phyloP scores from a whole-genome alignment of 2,329 filamentous ascomycete species.

The Colletotrichum euphorbiae region DNA sequence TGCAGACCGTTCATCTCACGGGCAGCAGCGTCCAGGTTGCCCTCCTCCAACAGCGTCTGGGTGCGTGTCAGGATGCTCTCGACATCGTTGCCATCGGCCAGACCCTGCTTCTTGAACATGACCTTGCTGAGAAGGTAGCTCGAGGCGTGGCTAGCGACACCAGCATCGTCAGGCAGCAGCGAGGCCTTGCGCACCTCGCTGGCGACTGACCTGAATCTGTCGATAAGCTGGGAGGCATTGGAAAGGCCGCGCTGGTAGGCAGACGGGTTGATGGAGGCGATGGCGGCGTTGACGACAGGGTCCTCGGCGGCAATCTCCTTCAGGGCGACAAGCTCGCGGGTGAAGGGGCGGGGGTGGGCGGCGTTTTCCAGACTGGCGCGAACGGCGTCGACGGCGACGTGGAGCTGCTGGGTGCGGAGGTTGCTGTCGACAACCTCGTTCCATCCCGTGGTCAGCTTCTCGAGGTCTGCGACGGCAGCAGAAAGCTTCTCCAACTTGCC shows the following conservation, averaged over 20 bases:
- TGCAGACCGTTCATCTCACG: constrained; percentile 93
- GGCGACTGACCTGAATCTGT: constrained; percentile 94
- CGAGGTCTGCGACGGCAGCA: constrained; percentile 81
- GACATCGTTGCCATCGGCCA: constrained; percentile 87
- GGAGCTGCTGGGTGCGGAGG: constrained; percentile 93
- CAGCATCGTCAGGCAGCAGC: constrained; percentile 91
- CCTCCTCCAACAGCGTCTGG: constrained; percentile 91
- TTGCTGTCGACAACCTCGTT: constrained; percentile 91
- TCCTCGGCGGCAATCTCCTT: constrained; percentile 91
- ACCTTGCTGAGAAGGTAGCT: constrained; percentile 92
- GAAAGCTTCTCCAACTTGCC: constrained; percentile 87
- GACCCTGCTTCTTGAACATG: constrained; percentile 93
- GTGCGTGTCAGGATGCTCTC: constrained; percentile 93
- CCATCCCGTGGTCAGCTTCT: constrained; percentile 89
- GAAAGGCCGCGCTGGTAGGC: constrained; percentile 95
- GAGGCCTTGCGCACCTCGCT: constrained; percentile 93
- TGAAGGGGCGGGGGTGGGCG: constrained; percentile 82
- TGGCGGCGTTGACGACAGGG: constrained; percentile 89
- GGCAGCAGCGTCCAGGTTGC: constrained; percentile 89
- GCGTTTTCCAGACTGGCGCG: constrained; percentile 83
- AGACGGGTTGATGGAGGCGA: constrained; percentile 93
- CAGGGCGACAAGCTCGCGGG: constrained; percentile 91
- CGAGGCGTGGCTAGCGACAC: constrained; percentile 92
- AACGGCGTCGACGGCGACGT: constrained; percentile 94
- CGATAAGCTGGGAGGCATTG: constrained; percentile 85